These are phyloP conservation scores for Mycena latifolia DNA, from an alignment of 768 basidiomycete genomes.

Conservation along the genomic window DNA sequence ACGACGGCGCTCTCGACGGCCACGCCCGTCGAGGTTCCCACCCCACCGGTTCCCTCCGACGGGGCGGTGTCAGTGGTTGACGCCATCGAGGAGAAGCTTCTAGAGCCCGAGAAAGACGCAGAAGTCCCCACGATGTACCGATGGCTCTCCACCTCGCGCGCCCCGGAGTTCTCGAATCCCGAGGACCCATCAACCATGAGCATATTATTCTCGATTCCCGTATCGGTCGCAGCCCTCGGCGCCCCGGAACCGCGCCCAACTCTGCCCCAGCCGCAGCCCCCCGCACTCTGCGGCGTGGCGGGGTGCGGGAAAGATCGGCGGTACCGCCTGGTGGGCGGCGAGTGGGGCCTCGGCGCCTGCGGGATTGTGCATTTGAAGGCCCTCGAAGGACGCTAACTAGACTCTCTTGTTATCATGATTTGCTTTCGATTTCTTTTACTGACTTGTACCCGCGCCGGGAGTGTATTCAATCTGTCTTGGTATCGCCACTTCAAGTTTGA, in stretches of 20 bases:
- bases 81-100: slow-evolving; percentile 13
- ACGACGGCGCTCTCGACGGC: slow-evolving; percentile 37
- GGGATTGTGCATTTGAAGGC: slow-evolving; percentile 74
- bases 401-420: background rate
- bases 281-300: slow-evolving; percentile 63
- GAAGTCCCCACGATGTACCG: slow-evolving; percentile 71
- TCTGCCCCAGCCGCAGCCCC: slow-evolving; percentile 12
- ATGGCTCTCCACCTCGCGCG: slow-evolving; percentile 74
- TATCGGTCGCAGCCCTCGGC: slow-evolving; percentile 27
- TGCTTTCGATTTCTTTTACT: background rate
- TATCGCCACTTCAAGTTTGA: no score
- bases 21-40: slow-evolving; percentile 41
- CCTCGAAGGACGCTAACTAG: slow-evolving; percentile 51
- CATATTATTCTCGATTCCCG: slow-evolving; percentile 69
- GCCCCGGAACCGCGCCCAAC: slow-evolving; percentile 10
- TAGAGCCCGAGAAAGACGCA: slow-evolving; percentile 27
- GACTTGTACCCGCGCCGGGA: background rate
- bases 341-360: slow-evolving; percentile 75
- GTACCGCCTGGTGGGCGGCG: slow-evolving; percentile 70
- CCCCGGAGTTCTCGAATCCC: background rate
- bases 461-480: background rate
- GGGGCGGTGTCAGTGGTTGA: slow-evolving; percentile 1
- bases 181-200: slow-evolving; percentile 47
- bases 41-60: slow-evolving; percentile 37
- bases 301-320: slow-evolving; percentile 70